A percentile compares a stretch with the other conserved stretches of the same genome.
phyloP scores from a whole-genome alignment of 176 grass and related monocot species.

The Olyra latifolia region DNA sequence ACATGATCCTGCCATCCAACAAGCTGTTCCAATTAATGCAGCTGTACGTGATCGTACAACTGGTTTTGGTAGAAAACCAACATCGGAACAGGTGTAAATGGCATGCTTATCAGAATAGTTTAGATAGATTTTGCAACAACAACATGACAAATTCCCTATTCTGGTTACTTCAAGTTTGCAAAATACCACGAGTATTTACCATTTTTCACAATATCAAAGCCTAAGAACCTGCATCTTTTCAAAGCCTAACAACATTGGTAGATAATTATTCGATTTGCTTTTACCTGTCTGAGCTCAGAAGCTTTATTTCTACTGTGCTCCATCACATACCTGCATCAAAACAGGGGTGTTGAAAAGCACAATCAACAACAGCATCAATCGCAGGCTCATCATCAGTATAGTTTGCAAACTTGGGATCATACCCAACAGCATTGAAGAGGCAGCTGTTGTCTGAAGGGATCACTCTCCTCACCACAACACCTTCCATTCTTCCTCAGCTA shows the following conservation, averaged over 20 bases:
- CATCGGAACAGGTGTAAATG: not conserved
- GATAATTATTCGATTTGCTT: not conserved
- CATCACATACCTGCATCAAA: constrained; percentile 71
- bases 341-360: not conserved
- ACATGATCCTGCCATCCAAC: not conserved
- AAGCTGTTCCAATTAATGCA: not conserved
- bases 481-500: constrained; percentile 64
- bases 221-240: not conserved
- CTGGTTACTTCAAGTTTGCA: not conserved
- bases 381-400: too few species aligned
- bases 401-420: constrained; percentile 15
- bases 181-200: not conserved
- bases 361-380: constrained; percentile 5
- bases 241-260: not conserved
- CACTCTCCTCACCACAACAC: constrained; percentile 74
- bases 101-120: not conserved
- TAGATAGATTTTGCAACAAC: not conserved
- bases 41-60: not conserved
- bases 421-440: constrained; percentile 96
- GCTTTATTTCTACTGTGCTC: constrained; percentile 73
- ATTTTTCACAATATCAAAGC: not conserved
- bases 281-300: constrained; percentile 84
- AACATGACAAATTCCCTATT: constrained; percentile 16
- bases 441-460: constrained; percentile 98
- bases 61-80: not conserved